Base-by-base conservation (phyloP, 805 yeast species). In the Candida takata region DNA sequence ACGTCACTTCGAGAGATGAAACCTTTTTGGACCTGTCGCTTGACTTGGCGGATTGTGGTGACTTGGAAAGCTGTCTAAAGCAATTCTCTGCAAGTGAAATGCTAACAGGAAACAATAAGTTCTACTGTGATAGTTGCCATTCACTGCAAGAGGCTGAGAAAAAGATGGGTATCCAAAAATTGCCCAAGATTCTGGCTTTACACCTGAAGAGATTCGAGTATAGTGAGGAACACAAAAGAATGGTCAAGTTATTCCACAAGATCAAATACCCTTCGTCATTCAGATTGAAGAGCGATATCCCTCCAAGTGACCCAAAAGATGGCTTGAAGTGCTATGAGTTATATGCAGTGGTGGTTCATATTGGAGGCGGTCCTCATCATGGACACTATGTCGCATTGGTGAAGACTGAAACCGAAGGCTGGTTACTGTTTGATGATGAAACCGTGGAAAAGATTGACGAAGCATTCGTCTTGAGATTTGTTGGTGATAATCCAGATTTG, bases 361-460 rank as follows among this genome's bases (percentile, higher is more conserved):
- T 92, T 47, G 98, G 98, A 6, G 95, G 96, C 4, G 97, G 97
- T 0, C 97, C 97, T 2, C 87, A 86, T 64, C 96, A 88, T 60
- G 98, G 98, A 0, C 98, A 92, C 56, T 92, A 92, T 57, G 90
- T 92, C 8, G 72, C 95, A 0, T 64, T 92, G 5, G 81, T 92
- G 41, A 86, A 86, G 53, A 80, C 87, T 5, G 77, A 73, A 36
- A 67, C 72, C 16, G 73, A 75, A 27, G 88, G 95, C 0, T 92
- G 98, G 98, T 62, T 92, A 21, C 61, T 92, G 38, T 92, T 84
- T 61, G 98, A 92, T 56, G 98, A 92, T 57, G 97, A 92, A 57
- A 79, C 92, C 5, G 96, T 90, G 2, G 97, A 90, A 55, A 64
- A 81, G 12, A 87, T 92, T 8, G 86, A 80, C 45, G 95, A 86